These are phyloP conservation scores for Barnettozyma botsteinii DNA, from an alignment of 805 yeast genomes.

Conservation along the genomic window DNA sequence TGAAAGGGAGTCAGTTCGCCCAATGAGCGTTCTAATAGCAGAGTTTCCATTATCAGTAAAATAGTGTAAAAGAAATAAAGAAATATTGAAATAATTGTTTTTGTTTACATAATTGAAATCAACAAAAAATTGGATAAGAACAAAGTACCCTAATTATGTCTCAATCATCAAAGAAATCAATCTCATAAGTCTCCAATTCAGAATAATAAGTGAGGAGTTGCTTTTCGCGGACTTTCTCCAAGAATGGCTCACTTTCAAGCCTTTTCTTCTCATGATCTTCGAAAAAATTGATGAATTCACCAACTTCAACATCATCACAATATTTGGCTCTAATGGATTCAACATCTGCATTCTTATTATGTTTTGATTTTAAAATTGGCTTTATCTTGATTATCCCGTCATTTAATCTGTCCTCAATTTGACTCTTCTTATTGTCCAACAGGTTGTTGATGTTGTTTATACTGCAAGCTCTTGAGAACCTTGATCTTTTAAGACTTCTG, in stretches of 20 bases:
- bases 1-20: conserved; percentile 6
- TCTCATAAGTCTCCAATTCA: not conserved
- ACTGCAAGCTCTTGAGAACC: not conserved
- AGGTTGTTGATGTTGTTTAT: not conserved
- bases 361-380: conserved; percentile 34
- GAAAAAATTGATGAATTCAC: conserved; percentile 31
- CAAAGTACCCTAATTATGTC: too few species aligned
- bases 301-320: conserved; percentile 34
- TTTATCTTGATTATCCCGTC: conserved; percentile 10
- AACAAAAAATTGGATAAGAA: too few species aligned
- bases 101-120: not conserved
- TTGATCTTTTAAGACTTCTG: not conserved
- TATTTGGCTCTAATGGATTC: conserved; percentile 33
- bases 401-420: not conserved
- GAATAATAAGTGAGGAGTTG: conserved; percentile 35
- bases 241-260: conserved; percentile 28
- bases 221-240: conserved; percentile 31
- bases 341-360: conserved; percentile 29
- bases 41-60: conserved; percentile 12
- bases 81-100: not conserved
- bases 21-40: conserved; percentile 12
- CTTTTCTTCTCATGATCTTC: conserved; percentile 32
- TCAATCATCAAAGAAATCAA: conserved; percentile 1
- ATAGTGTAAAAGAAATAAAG: not conserved
- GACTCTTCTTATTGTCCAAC: not conserved